phyloP scores from a whole-genome alignment of 352 stramenopile genomes.

The Lagenidium giganteum region DNA sequence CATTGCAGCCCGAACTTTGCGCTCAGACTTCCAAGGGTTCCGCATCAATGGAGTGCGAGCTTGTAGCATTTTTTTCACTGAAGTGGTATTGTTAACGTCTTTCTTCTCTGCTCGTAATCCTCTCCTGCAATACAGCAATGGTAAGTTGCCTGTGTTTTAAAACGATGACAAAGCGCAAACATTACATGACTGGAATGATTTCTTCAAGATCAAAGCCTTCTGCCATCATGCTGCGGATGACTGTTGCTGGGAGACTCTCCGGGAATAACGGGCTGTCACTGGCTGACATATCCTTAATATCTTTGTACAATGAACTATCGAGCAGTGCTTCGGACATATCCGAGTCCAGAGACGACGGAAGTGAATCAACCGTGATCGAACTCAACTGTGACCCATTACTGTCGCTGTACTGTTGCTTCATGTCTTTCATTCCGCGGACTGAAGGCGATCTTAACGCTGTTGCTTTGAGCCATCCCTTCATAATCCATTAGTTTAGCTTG shows the following conservation, averaged over 20 bases:
- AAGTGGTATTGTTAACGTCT: conserved; percentile 23
- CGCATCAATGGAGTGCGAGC: conserved; percentile 45
- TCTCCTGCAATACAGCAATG: conserved; percentile 33
- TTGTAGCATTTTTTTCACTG: conserved; percentile 36
- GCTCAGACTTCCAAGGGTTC: conserved; percentile 45
- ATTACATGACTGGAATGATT: conserved; percentile 53
- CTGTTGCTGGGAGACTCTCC: conserved; percentile 31
- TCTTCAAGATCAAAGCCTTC: conserved; percentile 46
- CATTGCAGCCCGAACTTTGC: conserved; percentile 4
- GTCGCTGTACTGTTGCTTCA: conserved; percentile 23
- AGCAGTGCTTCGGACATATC: conserved; percentile 26
- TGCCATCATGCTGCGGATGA: conserved; percentile 44
- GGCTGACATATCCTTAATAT: no score
- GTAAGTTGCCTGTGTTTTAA: no score
- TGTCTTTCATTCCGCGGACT: conserved; percentile 23
- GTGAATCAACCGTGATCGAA: no score
- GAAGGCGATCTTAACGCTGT: conserved; percentile 50
- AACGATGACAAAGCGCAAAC: no score
- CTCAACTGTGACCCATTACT: no score
- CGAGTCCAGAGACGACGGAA: no score
- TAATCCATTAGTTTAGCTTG: neutral
- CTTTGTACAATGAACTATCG: no score
- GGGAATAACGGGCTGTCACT: no score
- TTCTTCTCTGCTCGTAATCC: conserved; percentile 45
- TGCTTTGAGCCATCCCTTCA: conserved; percentile 43